phyloP scores from a whole-genome alignment of 2,329 filamentous ascomycete species.

The Stemphylium lycopersici region DNA sequence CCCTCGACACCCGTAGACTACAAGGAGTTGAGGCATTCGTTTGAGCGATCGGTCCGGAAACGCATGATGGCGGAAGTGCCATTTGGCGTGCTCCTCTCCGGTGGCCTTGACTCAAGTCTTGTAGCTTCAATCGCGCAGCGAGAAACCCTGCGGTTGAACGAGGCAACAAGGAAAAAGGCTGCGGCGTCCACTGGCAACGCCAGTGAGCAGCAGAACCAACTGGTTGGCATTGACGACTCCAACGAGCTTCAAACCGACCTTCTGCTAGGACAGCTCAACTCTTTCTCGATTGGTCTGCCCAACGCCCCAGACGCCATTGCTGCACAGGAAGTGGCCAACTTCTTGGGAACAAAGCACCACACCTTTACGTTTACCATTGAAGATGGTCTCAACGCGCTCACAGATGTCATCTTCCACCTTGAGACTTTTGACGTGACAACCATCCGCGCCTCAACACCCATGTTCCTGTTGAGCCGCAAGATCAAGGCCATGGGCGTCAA shows the following conservation, averaged over 20 bases:
- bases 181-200: slow-evolving; percentile 43
- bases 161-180: slow-evolving; percentile 58
- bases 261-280: slow-evolving; percentile 93
- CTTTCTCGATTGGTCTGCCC: slow-evolving; percentile 96
- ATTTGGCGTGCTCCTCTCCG: slow-evolving; percentile 93
- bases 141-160: slow-evolving; percentile 80
- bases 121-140: slow-evolving; percentile 95
- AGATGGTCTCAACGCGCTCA: slow-evolving; percentile 94
- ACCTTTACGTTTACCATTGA: slow-evolving; percentile 98
- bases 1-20: slow-evolving; percentile 83
- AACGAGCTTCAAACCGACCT: slow-evolving; percentile 89
- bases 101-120: slow-evolving; percentile 93
- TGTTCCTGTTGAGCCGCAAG: slow-evolving; percentile 97
- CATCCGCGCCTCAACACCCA: slow-evolving; percentile 96
- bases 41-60: slow-evolving; percentile 93
- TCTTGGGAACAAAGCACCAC: slow-evolving; percentile 97
- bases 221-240: slow-evolving; percentile 94
- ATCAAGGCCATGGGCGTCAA: slow-evolving; percentile 99
- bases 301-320: slow-evolving; percentile 91
- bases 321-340: slow-evolving; percentile 90
- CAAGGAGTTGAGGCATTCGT: slow-evolving; percentile 76
- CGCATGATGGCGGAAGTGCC: slow-evolving; percentile 98
- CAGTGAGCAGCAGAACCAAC: slow-evolving; percentile 49
- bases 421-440: slow-evolving; percentile 99
- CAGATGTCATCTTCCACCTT: slow-evolving; percentile 96